These are phyloP conservation scores for Sisymbrium irio DNA, from an alignment of 345 rosid genomes.

Conservation along the genomic window DNA sequence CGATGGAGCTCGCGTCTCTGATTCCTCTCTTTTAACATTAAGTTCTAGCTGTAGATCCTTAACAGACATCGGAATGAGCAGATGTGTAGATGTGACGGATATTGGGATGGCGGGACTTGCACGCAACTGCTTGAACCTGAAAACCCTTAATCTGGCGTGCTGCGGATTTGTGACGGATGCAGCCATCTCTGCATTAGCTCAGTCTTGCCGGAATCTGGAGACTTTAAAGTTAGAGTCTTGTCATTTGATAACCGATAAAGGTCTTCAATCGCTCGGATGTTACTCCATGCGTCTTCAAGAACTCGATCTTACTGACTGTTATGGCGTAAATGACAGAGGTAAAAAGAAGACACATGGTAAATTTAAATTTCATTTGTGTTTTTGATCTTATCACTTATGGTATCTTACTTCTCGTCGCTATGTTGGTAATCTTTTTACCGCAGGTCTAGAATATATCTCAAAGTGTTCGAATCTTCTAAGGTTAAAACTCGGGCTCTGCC, in stretches of 20 bases:
- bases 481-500: conserved; percentile 80
- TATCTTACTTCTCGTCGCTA: not conserved
- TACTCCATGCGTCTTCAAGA: conserved; percentile 60
- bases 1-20: conserved; percentile 65
- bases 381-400: not conserved
- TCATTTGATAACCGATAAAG: conserved; percentile 72
- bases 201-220: conserved; percentile 61
- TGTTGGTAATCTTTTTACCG: not conserved
- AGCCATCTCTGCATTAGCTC: conserved; percentile 66
- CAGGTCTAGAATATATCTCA: conserved; percentile 79
- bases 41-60: conserved; percentile 55
- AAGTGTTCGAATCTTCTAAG: conserved; percentile 58
- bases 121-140: conserved; percentile 57
- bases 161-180: conserved; percentile 67
- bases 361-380: not conserved
- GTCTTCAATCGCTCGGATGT: conserved; percentile 66
- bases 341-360: not conserved
- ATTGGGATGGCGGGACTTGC: conserved; percentile 59
- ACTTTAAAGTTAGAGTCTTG: conserved; percentile 83
- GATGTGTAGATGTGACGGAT: conserved; percentile 63
- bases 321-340: conserved; percentile 72
- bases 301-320: conserved; percentile 89
- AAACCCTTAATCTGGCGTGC: conserved; percentile 61
- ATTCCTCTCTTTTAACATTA: conserved; percentile 43
- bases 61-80: conserved; percentile 71